Evolutionary conservation across 805 yeast species (phyloP).

Genomic region (Kuraishia floccosa): DNA sequence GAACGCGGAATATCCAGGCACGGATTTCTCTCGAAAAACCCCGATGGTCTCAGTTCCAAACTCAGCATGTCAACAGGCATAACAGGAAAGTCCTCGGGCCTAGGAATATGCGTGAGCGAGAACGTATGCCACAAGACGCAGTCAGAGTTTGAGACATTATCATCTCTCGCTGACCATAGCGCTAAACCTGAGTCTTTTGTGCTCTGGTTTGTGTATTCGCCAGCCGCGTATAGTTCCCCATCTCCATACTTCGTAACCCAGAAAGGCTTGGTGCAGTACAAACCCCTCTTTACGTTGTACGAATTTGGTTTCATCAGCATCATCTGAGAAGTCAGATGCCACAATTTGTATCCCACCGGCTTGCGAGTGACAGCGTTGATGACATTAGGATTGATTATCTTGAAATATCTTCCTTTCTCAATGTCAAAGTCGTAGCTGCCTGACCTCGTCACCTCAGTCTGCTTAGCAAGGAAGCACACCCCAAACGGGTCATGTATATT

Average conservation of each 20-base stretch:
- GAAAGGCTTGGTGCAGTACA: conserved; percentile 63
- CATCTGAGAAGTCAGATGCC: conserved; percentile 69
- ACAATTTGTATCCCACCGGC: conserved; percentile 70
- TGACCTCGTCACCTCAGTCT: conserved; percentile 57
- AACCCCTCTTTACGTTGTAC: conserved; percentile 59
- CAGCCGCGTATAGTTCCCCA: conserved; percentile 66
- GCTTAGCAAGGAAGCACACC: conserved; percentile 55
- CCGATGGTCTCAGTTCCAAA: conserved; percentile 55
- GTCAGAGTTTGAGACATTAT: conserved; percentile 62
- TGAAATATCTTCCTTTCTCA: conserved; percentile 61
- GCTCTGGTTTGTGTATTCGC: conserved; percentile 84
- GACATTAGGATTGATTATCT: conserved; percentile 62
- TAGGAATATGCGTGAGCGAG: conserved; percentile 74
- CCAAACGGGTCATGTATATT: conserved; percentile 49
- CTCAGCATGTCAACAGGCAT: conserved; percentile 78
- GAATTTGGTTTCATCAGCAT: conserved; percentile 54
- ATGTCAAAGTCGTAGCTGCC: conserved; percentile 67
- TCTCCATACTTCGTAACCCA: conserved; percentile 78
- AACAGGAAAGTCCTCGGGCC: conserved; percentile 82
- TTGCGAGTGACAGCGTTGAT: conserved; percentile 59
- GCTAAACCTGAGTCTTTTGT: conserved; percentile 59
- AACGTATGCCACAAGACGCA: conserved; percentile 74
- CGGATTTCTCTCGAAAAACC: conserved; percentile 71
- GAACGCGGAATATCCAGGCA: conserved; percentile 71
- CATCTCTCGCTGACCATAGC: conserved; percentile 58